Percentiles rank a stretch among this genome's conserved stretches.
Conservation (phyloP, 108 stramenopile species). For the Pseudonitzschia pungens region DNA sequence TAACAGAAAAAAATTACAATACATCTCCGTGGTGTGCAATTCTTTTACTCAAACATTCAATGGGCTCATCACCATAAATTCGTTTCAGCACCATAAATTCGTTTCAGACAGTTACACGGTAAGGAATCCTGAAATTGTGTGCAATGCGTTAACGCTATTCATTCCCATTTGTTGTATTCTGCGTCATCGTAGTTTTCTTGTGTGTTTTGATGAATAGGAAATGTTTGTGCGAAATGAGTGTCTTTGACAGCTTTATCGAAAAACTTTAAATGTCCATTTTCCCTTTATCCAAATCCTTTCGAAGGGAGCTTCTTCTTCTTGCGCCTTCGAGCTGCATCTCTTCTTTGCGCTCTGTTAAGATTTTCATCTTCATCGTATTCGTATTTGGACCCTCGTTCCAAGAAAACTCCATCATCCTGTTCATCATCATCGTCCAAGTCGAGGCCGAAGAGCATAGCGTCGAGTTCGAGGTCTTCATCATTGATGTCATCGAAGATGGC, state of each 20-base stretch:
- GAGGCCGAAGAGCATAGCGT: constrained; percentile 47
- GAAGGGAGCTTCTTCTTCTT: constrained; percentile 64
- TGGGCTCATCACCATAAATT: too few species aligned
- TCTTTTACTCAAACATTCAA: too few species aligned
- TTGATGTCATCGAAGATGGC: constrained; percentile 21
- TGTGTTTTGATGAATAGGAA: too few species aligned
- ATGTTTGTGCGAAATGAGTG: too few species aligned
- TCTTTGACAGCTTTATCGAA: not conserved
- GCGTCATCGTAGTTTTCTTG: too few species aligned
- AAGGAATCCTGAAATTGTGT: too few species aligned
- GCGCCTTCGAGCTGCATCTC: constrained; percentile 66
- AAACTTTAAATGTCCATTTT: not conserved
- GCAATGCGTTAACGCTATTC: too few species aligned
- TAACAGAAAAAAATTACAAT: too few species aligned
- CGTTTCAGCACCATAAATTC: too few species aligned
- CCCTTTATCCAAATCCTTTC: constrained; percentile 61
- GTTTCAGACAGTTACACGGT: too few species aligned
- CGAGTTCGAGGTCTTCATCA: constrained; percentile 43
- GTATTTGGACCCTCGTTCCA: constrained; percentile 51
- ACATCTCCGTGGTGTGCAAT: too few species aligned
- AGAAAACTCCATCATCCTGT: constrained; percentile 64
- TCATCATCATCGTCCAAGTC: constrained; percentile 52
- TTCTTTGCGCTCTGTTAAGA: constrained; percentile 79
- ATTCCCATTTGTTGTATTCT: too few species aligned
- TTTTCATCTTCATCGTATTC: constrained; percentile 46